These are phyloP conservation scores for Candida chilensis DNA, from an alignment of 805 yeast genomes.

Conservation along the genomic window DNA sequence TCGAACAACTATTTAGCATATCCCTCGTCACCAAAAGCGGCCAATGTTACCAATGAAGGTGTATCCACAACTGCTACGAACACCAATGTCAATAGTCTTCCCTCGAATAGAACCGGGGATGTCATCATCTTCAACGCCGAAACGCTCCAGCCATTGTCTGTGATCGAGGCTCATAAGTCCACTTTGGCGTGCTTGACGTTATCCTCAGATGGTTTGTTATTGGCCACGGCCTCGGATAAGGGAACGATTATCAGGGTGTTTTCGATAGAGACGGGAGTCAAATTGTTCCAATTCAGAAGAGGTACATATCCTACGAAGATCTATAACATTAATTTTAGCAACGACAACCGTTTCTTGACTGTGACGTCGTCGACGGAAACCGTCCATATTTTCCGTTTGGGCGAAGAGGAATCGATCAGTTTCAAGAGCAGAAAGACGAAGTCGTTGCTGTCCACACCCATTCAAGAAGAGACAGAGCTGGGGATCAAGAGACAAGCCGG, in stretches of 20 bases:
- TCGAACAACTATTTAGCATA: slow-evolving; percentile 55
- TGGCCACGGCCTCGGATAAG: slow-evolving; percentile 84
- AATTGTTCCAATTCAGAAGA: slow-evolving; percentile 66
- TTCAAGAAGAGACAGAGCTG: no score
- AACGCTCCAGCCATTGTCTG: slow-evolving; percentile 66
- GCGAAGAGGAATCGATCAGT: slow-evolving; percentile 25
- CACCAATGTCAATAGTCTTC: no score
- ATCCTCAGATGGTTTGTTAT: slow-evolving; percentile 65
- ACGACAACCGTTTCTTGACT: slow-evolving; percentile 60
- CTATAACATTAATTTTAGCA: slow-evolving; percentile 66
- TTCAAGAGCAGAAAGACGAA: slow-evolving; percentile 5
- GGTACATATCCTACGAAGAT: slow-evolving; percentile 83
- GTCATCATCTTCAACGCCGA: slow-evolving; percentile 75
- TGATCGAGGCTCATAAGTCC: slow-evolving; percentile 65
- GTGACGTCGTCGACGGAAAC: slow-evolving; percentile 89
- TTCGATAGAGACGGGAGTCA: slow-evolving; percentile 52
- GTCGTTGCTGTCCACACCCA: no score
- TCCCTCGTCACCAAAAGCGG: slow-evolving; percentile 65
- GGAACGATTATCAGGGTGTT: slow-evolving; percentile 89
- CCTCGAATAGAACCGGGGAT: slow-evolving; percentile 47
- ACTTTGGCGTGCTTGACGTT: slow-evolving; percentile 60
- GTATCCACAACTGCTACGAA: no score
- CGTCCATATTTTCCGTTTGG: slow-evolving; percentile 81
- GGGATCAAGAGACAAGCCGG: no score
- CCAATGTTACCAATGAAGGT: slow-evolving; percentile 30